Conservation (phyloP, 257 asterid genomes). For the Jasminum sambac region DNA sequence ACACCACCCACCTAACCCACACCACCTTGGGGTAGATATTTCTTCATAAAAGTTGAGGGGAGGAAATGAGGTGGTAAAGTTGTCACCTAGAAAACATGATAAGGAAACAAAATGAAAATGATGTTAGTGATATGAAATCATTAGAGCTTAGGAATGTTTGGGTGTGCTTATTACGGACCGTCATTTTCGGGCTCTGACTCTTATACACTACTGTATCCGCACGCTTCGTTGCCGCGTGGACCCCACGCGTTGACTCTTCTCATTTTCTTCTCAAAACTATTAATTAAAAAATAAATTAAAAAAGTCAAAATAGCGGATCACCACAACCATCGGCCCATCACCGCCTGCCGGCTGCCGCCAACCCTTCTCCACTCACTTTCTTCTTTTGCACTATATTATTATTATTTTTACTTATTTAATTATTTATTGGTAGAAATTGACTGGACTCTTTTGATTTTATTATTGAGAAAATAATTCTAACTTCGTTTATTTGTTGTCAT, state of each 20-base stretch:
- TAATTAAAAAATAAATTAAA: background rate
- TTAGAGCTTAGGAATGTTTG: conserved; percentile 12
- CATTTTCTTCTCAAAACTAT: background rate
- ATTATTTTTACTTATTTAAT: too few species aligned
- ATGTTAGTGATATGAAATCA: conserved; percentile 16
- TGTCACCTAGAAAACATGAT: background rate
- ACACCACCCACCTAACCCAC: background rate
- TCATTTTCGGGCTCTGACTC: conserved; percentile 58
- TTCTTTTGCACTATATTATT: background rate
- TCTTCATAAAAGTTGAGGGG: background rate
- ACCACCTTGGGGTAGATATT: background rate
- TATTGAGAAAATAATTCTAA: too few species aligned
- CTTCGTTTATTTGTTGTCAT: too few species aligned
- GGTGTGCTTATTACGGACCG: conserved; percentile 24
- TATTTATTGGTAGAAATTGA: too few species aligned
- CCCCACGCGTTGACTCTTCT: conserved; percentile 34
- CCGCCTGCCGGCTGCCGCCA: conserved; percentile 16
- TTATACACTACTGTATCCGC: conserved; percentile 28
- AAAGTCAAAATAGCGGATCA: background rate
- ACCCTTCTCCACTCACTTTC: background rate
- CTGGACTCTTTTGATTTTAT: background rate
- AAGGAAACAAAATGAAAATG: conserved; percentile 7
- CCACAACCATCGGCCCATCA: background rate
- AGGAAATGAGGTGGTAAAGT: background rate
- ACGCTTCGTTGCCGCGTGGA: conserved; percentile 44